A percentile compares a stretch with the other conserved stretches of the same genome.
Conservation (phyloP, 345 rosid species). For the Moricandia moricandioides region DNA sequence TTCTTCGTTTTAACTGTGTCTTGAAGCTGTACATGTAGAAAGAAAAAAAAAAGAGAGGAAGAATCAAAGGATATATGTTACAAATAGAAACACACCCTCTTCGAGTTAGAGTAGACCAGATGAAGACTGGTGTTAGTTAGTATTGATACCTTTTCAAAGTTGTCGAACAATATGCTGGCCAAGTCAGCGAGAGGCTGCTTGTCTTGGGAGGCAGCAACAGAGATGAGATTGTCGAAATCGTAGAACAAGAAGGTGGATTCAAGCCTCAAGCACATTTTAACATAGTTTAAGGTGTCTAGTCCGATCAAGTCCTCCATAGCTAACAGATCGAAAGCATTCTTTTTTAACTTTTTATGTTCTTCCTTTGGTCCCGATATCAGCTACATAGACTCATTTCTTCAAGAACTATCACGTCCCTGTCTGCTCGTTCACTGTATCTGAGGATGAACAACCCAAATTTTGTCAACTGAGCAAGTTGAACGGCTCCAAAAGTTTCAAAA, state of each 20-base stretch:
- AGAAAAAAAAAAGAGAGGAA: not conserved
- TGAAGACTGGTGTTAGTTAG: not conserved
- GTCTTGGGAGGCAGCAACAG: slow-evolving; percentile 54
- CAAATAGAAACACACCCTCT: not conserved
- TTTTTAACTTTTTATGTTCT: slow-evolving; percentile 62
- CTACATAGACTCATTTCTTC: slow-evolving; percentile 60
- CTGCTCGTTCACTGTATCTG: slow-evolving; percentile 59
- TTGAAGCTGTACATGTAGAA: slow-evolving; percentile 54
- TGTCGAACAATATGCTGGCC: slow-evolving; percentile 80
- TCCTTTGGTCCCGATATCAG: slow-evolving; percentile 57
- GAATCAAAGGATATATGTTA: not conserved
- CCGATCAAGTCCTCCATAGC: slow-evolving; percentile 87
- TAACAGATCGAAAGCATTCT: slow-evolving; percentile 69
- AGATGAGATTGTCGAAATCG: slow-evolving; percentile 77
- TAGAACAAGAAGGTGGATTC: slow-evolving; percentile 73
- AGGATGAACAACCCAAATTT: not conserved
- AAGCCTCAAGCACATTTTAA: slow-evolving; percentile 70
- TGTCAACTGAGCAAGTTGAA: not conserved
- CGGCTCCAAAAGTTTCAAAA: too few relatives aligned
- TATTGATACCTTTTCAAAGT: slow-evolving; percentile 59
- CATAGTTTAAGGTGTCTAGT: slow-evolving; percentile 70
- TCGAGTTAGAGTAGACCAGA: not conserved
- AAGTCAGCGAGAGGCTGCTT: slow-evolving; percentile 32
- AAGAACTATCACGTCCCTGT: slow-evolving; percentile 70
- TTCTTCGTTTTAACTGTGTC: slow-evolving; percentile 57